A percentile compares a stretch with the other conserved stretches of the same genome.
Conservation (phyloP, 1,284 basidiomycete genomes). For the Exobasidium cylindrosporum region DNA sequence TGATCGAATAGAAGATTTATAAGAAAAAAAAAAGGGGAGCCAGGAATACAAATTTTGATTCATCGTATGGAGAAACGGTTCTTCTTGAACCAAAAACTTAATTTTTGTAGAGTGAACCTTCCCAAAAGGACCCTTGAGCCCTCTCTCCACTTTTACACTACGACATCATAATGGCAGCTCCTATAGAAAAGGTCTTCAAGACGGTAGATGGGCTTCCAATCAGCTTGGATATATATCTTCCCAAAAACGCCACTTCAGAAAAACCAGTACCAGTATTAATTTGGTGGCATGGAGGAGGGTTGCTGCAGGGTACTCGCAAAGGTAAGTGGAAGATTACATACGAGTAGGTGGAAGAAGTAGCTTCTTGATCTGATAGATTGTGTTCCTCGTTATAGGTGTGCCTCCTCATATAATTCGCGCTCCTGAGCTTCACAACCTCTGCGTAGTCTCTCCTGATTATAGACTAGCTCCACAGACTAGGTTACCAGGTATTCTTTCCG, state of each 20-base stretch:
- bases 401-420: constrained; percentile 31
- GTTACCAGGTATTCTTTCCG: constrained; percentile 31
- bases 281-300: constrained; percentile 44
- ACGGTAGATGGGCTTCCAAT: background rate
- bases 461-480: constrained; percentile 38
- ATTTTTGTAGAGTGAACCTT: no score
- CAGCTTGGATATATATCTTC: background rate
- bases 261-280: constrained; percentile 18
- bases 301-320: constrained; percentile 20
- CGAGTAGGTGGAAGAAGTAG: background rate
- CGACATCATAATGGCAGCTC: background rate
- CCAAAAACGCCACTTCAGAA: background rate
- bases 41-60: no score
- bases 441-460: constrained; percentile 36
- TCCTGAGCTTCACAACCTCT: constrained; percentile 25
- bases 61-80: no score
- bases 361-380: background rate
- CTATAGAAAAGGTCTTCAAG: background rate
- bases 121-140: no score
- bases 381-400: no score
- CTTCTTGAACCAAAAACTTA: no score
- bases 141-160: constrained; percentile 39
- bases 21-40: no score
- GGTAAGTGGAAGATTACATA: background rate
- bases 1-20: no score